Conservation (phyloP, 2,329 filamentous ascomycete genomes). For the Aplosporella prunicola region DNA sequence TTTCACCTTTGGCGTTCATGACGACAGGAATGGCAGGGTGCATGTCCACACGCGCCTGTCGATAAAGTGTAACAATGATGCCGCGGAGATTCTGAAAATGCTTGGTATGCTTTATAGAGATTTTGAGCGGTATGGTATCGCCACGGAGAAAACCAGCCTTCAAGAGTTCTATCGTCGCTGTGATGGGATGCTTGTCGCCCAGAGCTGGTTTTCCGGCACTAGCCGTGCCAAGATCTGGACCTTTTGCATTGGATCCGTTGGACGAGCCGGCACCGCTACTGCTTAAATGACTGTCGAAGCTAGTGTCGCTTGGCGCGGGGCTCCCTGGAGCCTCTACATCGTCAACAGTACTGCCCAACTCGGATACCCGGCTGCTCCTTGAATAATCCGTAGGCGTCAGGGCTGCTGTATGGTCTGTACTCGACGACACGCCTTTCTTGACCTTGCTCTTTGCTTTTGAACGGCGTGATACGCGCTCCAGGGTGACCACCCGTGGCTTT, state of each 20-base stretch:
- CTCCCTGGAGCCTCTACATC: conserved; percentile 30
- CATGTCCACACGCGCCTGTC: conserved; percentile 84
- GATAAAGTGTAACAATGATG: conserved; percentile 84
- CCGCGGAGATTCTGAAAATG: conserved; percentile 84
- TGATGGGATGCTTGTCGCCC: conserved; percentile 67
- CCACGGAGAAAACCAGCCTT: conserved; percentile 79
- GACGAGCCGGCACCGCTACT: conserved; percentile 38
- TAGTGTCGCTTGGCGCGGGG: conserved; percentile 39
- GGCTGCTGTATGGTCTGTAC: conserved; percentile 5
- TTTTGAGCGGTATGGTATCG: conserved; percentile 68
- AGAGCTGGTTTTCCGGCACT: conserved; percentile 44
- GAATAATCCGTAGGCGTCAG: conserved; percentile 14
- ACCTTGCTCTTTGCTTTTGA: conserved; percentile 45
- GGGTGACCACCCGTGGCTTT: conserved; percentile 70
- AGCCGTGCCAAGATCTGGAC: conserved; percentile 35
- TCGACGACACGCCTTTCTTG: conserved; percentile 3
- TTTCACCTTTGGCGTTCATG: conserved; percentile 55
- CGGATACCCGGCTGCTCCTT: conserved; percentile 17
- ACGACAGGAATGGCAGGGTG: conserved; percentile 53
- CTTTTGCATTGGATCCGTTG: conserved; percentile 3
- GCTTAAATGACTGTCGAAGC: conserved; percentile 46
- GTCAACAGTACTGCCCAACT: conserved; percentile 19
- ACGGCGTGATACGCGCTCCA: conserved; percentile 75
- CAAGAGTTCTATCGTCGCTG: conserved; percentile 71
- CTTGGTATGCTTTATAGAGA: conserved; percentile 81